Conservation (phyloP, 768 basidiomycete species). For the Hericium alpestre region DNA sequence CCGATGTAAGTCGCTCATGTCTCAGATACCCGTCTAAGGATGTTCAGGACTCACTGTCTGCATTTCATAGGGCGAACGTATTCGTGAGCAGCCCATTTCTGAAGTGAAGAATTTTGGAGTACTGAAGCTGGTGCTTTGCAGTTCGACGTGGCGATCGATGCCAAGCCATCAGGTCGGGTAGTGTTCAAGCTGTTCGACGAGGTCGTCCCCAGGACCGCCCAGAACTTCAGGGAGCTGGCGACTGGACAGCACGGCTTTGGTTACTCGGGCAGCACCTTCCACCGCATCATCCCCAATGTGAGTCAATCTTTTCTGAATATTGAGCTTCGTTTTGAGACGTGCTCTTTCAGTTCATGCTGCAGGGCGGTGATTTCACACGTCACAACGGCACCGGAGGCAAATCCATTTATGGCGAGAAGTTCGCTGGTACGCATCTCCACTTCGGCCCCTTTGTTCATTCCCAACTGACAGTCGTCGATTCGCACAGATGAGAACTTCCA, state of each 20-base stretch:
- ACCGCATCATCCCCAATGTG: conserved; percentile 60
- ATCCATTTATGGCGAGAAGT: conserved; percentile 66
- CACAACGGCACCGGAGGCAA: conserved; percentile 65
- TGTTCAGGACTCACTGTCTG: neutral
- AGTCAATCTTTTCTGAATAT: neutral
- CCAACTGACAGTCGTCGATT: neutral
- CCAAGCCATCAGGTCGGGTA: conserved; percentile 40
- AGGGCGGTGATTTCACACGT: conserved; percentile 79
- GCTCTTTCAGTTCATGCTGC: conserved; percentile 59
- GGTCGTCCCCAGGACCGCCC: conserved; percentile 61
- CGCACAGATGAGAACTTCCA: conserved; percentile 75
- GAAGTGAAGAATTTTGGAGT: no score
- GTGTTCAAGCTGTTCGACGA: conserved; percentile 81
- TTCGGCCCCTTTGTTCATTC: neutral
- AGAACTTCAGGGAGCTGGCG: conserved; percentile 84
- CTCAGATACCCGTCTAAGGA: no score
- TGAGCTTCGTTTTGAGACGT: no score
- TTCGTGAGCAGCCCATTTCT: conserved; percentile 21
- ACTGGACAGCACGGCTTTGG: conserved; percentile 68
- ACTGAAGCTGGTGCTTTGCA: conserved; percentile 15
- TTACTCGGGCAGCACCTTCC: conserved; percentile 64
- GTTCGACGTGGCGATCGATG: conserved; percentile 57
- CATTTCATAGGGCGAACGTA: conserved; percentile 23
- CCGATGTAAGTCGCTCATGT: conserved; percentile 8
- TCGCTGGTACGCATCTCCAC: conserved; percentile 34